Base-by-base conservation (phyloP, 139 green algal species). In the Coelastrella sp. region DNA sequence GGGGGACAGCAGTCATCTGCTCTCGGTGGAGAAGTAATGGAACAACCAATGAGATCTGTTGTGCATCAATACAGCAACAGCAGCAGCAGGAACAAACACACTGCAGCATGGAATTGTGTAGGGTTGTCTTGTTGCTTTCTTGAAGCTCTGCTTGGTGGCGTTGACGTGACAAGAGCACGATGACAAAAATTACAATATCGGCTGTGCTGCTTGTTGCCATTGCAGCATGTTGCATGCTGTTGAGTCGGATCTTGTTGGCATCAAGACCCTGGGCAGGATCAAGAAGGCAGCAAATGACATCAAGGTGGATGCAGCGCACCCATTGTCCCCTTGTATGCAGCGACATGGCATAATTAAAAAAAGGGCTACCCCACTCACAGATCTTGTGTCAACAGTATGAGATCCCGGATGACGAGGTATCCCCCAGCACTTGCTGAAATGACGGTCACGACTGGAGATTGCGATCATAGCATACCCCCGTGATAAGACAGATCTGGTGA, bases 351-450 rank as follows among this genome's bases (percentile, higher is more conserved):
- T 64, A n/a, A 64, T n/a, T 21, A 32, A 21, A 21, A n/a, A 64
- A 9, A 6, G 7, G 5, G 11, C 11, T 27, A 34, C 30, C 27
- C 1, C 6, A 50, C 62, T 38, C 17, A 66, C 79, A 27, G 60
- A 38, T 30, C 19, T n/a, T 21, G 37, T 45, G 40, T 77, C 60
- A 9, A 67, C 23, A 34, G 41, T 63, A 19, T 41, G 43, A 37
- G n/a, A 17, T 21, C 27, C 38, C 11, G 9, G 72, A 53, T 71
- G 37, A 60, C n/a, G 34, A 32, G 32, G 64, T 67, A 86, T 74
- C 37, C 84, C 38, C 92, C 92, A 95, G 86, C 93, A 96, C 32
- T 75, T 84, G 25, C 50, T 66, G 66, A 43, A 37, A 3, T 21
- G 6, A 3, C 91, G 83, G 34, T 93, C 89, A 5, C 48, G n/a